These are phyloP conservation scores for Zygotorulaspora sp. DNA, from an alignment of 805 yeast genomes.

Conservation along the genomic window DNA sequence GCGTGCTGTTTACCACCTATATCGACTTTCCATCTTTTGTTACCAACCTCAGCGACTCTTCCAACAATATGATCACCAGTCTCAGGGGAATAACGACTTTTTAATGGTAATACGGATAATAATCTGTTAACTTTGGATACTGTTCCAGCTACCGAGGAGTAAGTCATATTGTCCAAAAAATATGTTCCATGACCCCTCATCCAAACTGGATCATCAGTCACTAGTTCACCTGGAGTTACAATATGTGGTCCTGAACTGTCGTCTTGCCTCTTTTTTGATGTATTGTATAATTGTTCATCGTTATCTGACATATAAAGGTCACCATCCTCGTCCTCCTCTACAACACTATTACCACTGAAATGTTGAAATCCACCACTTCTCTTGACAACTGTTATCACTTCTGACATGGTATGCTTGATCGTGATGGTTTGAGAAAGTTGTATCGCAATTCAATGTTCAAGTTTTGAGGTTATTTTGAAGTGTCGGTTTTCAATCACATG, in stretches of 20 bases:
- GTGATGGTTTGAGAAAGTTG: not conserved
- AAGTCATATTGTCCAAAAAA: constrained; percentile 66
- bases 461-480: too few species aligned
- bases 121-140: constrained; percentile 82
- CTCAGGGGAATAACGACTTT: constrained; percentile 87
- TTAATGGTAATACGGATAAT: constrained; percentile 76
- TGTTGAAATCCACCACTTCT: constrained; percentile 28
- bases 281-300: constrained; percentile 32
- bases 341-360: constrained; percentile 10
- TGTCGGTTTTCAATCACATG: constrained; percentile 10
- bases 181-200: constrained; percentile 99
- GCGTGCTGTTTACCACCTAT: constrained; percentile 95
- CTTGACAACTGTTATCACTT: constrained; percentile 29
- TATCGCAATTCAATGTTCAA: too few species aligned
- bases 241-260: constrained; percentile 36
- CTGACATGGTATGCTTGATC: constrained; percentile 21
- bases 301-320: constrained; percentile 42
- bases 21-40: constrained; percentile 93
- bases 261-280: constrained; percentile 21
- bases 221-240: constrained; percentile 93
- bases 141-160: constrained; percentile 89
- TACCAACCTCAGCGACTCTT: constrained; percentile 88
- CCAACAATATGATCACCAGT: constrained; percentile 97
- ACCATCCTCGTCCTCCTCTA: constrained; percentile 31
- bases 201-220: constrained; percentile 95